Base-by-base conservation (phyloP, 441 rosid genomes). In the Daphne laureola region DNA sequence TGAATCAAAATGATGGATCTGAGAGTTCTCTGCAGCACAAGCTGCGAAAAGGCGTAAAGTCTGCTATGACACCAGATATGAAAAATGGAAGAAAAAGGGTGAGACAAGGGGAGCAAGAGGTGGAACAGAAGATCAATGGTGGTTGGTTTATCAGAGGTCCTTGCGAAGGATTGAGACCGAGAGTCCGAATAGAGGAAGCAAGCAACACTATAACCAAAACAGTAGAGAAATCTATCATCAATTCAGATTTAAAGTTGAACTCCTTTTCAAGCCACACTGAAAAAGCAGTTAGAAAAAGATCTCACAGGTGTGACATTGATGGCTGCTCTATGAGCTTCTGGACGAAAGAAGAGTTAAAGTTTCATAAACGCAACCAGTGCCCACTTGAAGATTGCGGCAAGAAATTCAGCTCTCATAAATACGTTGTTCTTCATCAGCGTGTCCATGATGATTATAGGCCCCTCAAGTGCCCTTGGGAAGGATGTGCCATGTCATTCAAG, bases 141-240 rank as follows among this genome's bases (percentile, higher is more conserved):
- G 52, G 61, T 56, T 78, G 77, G 64, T 94, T 86, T 66, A 83
- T 87, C 41, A 81, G 77, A 79, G 70, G 99, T 67, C 99, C 99
- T 41, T 94, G 99, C 68, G 98, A 94, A 90, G 91, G 99, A 49
- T 72, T 94, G 79, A 94, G 99, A 72, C 75, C 96, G 17, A 82
- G 95, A 73, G 72, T 72, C 12, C 64, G 59, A 55, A 80, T 75
- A 74, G 78, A 75, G 42, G 51, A 55, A 49, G 54, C 62, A 27
- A 17, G 40, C 52, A 70, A 51, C 55, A 25, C 27, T 25, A 18
- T 56, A 46, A 47, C 50, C 62, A 58, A 61, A 51, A 45, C 68
- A 8, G 62, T 59, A 12, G 59, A 54, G 58, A 74, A 59, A 54
- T 61, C 59, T 12, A 66, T 44, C 15, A 66, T 44, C 15, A 66